Conservation (phyloP, 2,329 filamentous ascomycete genomes). For the Fonsecaea monophora region DNA sequence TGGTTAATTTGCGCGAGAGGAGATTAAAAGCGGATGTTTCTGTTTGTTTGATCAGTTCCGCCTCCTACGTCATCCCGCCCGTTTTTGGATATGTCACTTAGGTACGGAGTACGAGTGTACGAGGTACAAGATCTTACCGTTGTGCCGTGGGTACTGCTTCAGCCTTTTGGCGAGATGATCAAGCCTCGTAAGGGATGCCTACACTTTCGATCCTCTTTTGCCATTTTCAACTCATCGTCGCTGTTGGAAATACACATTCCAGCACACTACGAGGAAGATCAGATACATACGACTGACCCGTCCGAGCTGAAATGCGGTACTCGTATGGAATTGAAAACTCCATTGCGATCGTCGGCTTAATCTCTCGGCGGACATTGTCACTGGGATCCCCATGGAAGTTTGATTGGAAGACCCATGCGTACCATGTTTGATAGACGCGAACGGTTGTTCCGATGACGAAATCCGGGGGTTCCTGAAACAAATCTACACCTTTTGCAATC, state of each 20-base stretch:
- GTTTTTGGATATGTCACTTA: not conserved
- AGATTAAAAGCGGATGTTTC: not conserved
- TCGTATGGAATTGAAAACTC: not conserved
- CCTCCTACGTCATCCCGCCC: slow-evolving; percentile 10
- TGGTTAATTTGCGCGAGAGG: slow-evolving; percentile 18
- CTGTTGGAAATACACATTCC: too few relatives aligned
- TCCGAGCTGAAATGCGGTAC: not conserved
- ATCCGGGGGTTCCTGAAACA: not conserved
- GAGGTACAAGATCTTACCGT: too few relatives aligned
- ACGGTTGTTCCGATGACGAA: slow-evolving; percentile 1
- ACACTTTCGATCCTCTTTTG: too few relatives aligned
- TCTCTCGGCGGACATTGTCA: not conserved
- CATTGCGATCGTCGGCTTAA: not conserved
- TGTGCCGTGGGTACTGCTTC: not conserved
- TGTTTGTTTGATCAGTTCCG: not conserved
- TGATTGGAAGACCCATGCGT: not conserved
- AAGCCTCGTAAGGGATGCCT: too few relatives aligned
- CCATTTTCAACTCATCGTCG: too few relatives aligned
- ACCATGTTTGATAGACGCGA: not conserved
- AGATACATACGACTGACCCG: too few relatives aligned
- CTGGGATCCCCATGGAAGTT: not conserved
- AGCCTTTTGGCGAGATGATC: slow-evolving; percentile 20
- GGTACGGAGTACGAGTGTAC: too few relatives aligned
- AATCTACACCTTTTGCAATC: not conserved
- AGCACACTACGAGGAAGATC: too few relatives aligned